Evolutionary conservation across 345 rosid genomes (phyloP).

Genomic region (Noccaea caerulescens): DNA sequence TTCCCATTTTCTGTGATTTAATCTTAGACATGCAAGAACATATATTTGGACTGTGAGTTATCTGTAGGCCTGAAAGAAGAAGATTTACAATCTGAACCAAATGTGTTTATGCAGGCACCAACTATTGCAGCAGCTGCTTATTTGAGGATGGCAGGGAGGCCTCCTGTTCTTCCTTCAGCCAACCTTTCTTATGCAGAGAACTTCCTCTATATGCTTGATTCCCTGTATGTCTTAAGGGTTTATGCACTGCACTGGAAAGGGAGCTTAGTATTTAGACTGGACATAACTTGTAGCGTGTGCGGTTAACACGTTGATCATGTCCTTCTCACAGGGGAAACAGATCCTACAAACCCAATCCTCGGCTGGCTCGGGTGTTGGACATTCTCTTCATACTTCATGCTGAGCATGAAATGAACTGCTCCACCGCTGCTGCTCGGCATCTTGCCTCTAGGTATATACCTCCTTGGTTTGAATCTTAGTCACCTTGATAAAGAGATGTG

Average conservation of each 20-base stretch:
- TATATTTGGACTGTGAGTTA: neutral
- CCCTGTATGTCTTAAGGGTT: constrained; percentile 57
- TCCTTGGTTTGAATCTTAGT: constrained; percentile 26
- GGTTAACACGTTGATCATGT: neutral
- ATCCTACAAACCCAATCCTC: constrained; percentile 88
- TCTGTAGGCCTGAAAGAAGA: neutral
- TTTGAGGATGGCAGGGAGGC: constrained; percentile 95
- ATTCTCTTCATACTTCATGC: constrained; percentile 92
- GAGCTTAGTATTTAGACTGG: constrained; percentile 4
- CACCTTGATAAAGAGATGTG: neutral
- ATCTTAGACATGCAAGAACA: neutral
- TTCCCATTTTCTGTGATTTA: neutral
- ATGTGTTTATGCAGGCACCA: constrained; percentile 60
- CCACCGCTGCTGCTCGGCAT: constrained; percentile 94
- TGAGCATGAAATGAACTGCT: constrained; percentile 98
- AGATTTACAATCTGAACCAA: neutral
- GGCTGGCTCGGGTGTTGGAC: constrained; percentile 87
- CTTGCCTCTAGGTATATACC: constrained; percentile 89
- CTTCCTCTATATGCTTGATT: constrained; percentile 94
- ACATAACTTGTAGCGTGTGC: neutral
- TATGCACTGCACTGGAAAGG: constrained; percentile 6
- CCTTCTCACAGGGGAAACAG: constrained; percentile 71
- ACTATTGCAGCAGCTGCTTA: constrained; percentile 98
- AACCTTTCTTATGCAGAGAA: constrained; percentile 91
- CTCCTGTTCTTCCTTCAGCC: constrained; percentile 91